Percentiles rank a stretch among this genome's conserved stretches.
phyloP scores from a whole-genome alignment of 2,329 filamentous ascomycete genomes.

The Diaporthe citrichinensis region DNA sequence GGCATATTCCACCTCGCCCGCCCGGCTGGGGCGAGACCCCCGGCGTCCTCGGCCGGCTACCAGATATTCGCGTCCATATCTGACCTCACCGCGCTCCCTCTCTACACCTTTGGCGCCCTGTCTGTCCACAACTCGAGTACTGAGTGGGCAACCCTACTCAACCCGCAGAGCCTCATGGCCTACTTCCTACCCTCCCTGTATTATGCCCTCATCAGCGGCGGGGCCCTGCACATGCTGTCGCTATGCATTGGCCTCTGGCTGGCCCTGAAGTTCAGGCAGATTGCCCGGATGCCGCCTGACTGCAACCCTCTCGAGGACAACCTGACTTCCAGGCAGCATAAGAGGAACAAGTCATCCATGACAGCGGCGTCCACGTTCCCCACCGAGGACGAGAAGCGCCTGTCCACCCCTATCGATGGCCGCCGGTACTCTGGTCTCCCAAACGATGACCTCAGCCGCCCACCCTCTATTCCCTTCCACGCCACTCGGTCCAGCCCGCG shows the following conservation, averaged over 20 bases:
- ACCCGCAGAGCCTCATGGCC: slow-evolving; percentile 66
- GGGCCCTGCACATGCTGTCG: slow-evolving; percentile 79
- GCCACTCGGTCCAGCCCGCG: slow-evolving; percentile 76
- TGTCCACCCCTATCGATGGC: slow-evolving; percentile 61
- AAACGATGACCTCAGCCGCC: slow-evolving; percentile 61
- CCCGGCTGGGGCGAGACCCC: slow-evolving; percentile 77
- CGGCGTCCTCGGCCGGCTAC: slow-evolving; percentile 88
- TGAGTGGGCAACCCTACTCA: slow-evolving; percentile 79
- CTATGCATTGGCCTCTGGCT: slow-evolving; percentile 81
- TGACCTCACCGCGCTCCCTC: slow-evolving; percentile 71
- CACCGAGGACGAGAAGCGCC: slow-evolving; percentile 71
- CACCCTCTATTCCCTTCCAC: slow-evolving; percentile 80
- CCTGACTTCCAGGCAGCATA: slow-evolving; percentile 83
- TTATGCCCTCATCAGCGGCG: slow-evolving; percentile 74
- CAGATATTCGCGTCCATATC: slow-evolving; percentile 85
- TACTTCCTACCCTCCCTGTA: slow-evolving; percentile 78
- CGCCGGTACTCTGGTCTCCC: slow-evolving; percentile 59
- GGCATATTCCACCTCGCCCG: slow-evolving; percentile 85
- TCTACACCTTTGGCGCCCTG: slow-evolving; percentile 70
- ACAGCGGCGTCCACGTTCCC: slow-evolving; percentile 59
- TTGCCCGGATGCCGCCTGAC: slow-evolving; percentile 86
- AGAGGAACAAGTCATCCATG: slow-evolving; percentile 77
- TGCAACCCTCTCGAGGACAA: slow-evolving; percentile 95
- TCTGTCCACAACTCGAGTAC: slow-evolving; percentile 59
- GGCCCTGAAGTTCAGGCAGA: slow-evolving; percentile 84